Base-by-base conservation (phyloP, 208 protist species). In the Trypanosoma theileri region DNA sequence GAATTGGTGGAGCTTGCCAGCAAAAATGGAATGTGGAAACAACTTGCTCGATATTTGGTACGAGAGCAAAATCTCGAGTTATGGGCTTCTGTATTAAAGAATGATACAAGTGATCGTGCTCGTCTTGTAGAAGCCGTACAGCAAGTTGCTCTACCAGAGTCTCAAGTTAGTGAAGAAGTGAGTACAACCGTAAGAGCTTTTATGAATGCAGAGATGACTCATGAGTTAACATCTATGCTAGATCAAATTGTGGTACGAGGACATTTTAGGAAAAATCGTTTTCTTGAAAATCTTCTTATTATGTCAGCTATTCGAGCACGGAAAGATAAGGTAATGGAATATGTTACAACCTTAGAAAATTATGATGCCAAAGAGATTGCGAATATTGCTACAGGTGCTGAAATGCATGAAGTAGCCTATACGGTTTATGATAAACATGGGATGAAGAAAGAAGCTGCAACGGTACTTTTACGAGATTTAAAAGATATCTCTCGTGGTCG, bases 281-380 rank as follows among this genome's bases (percentile, higher is more conserved):
- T 98, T 76, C 89, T 99, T 9, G 99, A 99, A 87, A 99, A 99
- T 81, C 89, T 99, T 44, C 89, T 99, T 26, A 99, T 99, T 73
- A 88, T 99, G 57, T 99, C 99, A 28, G 98, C 99, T 44, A 98
- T 99, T 75, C 98, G 99, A 64, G 97, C 97, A 11, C 81, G 86
- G 44, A 86, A 86, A 71, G 80, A 91, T 57, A 92, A 98, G 56
- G 99, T 99, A 4, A 99, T 98, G 90, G 98, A 99, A 66, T 99
- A 99, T 85, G 96, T 99, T 51, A 94, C 98, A 26, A 89, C 89
- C 54, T 89, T 99, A 0, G 96, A 99, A 73, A 98, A 99, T 80
- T 99, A 99, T 87, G 99, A 99, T 78, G 98, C 94, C 8, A 88
- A 89, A 54, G 97, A 99, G 75, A 99, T 99, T 66, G 98, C 98